Evolutionary conservation across 2,329 filamentous ascomycete genomes (phyloP), one percentile per base, ranked within the genome.

Genomic region (Fusarium setosum): DNA sequence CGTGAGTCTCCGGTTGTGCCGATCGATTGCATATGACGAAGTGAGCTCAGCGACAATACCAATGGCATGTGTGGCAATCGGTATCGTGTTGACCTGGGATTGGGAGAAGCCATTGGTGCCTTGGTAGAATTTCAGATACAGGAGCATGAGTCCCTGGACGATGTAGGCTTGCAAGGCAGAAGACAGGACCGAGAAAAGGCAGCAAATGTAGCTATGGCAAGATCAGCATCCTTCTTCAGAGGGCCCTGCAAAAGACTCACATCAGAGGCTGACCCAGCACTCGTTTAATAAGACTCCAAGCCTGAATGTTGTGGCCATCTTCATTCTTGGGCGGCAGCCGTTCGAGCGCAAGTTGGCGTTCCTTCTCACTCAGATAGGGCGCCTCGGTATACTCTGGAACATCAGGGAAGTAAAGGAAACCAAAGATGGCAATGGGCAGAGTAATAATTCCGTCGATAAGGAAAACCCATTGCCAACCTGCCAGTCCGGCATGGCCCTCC

Each of bases 391-490:
- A 74, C 31, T 80, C 78, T 0, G 84, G 69, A 0, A 70, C 59
- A 12, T 72, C 69, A 0, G 69, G 69, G 2, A 72, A 72, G 17
- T 54, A 72, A 4, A 72, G 34, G 34, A 58, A 71, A 0, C 69
- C 69, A 42, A 71, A 71, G 2, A 71, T 6, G 1, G 69, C 69
- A 4, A 67, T 48, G 1, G 69, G 69, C 0, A 63, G 3, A 0
- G 68, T 71, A 2, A 71, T 71, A 0, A 71, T 69, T 0, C 69
- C 69, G 1, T 71, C 68, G 1, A 71, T 71, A 1, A 71, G 17
- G 6, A 71, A 71, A 0, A 81, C 72, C 81, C 81, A 83, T 32
- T 84, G 76, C 86, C 86, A 88, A 0, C 82, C 84, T 2, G 41
- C 58, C 0, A 72, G 62, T 0, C 82, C 82, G 4, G 69, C 71